Evolutionary conservation across 371 early-diverging fungal species (phyloP).

Genomic region (Mortierella sp.): DNA sequence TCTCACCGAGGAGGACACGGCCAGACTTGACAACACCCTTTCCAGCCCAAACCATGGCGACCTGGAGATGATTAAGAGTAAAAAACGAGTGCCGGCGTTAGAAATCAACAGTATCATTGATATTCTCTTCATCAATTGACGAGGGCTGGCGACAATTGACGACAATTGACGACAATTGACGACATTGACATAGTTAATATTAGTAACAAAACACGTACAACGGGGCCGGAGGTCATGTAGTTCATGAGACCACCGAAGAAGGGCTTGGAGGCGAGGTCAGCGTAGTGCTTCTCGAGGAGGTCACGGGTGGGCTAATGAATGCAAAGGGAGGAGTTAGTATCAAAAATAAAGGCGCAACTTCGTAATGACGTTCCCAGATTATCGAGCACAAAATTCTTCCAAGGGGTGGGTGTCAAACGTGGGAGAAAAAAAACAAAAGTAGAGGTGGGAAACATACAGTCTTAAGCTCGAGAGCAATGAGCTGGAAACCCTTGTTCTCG

Average conservation of each 20-base stretch:
- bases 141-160: too few relatives aligned
- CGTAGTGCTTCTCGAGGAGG: slow-evolving; percentile 96
- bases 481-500: slow-evolving; percentile 89
- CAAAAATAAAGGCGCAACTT: background rate
- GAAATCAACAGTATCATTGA: too few relatives aligned
- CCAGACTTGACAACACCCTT: slow-evolving; percentile 97
- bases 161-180: too few relatives aligned
- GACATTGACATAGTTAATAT: too few relatives aligned
- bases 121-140: background rate
- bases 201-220: slow-evolving; percentile 58
- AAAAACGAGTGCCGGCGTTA: too few relatives aligned
- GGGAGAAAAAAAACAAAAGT: slow-evolving; percentile 4
- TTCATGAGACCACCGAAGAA: slow-evolving; percentile 96
- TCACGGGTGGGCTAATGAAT: slow-evolving; percentile 72
- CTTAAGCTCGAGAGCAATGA: slow-evolving; percentile 87
- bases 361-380: background rate
- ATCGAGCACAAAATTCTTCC: background rate
- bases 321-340: background rate
- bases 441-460: slow-evolving; percentile 52
- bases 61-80: too few relatives aligned
- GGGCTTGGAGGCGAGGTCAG: slow-evolving; percentile 90
- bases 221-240: slow-evolving; percentile 92
- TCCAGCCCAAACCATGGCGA: slow-evolving; percentile 96
- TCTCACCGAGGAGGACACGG: slow-evolving; percentile 96
- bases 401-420: slow-evolving; percentile 2